Conservation (phyloP, 2,329 filamentous ascomycete species). For the Remersonia thermophila region DNA sequence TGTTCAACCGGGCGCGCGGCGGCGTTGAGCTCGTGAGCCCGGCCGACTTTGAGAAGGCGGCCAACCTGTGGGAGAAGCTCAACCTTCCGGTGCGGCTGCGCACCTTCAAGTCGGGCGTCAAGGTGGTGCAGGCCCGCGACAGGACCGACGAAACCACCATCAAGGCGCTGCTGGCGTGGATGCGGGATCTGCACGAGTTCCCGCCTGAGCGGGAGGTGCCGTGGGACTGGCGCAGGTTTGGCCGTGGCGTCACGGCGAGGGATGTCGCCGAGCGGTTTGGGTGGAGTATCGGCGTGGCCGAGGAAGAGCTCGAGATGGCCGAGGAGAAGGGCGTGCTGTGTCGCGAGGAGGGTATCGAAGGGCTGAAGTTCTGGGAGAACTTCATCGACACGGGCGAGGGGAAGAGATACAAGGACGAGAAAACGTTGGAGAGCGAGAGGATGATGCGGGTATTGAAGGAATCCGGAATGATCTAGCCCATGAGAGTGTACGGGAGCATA, state of each 20-base stretch:
- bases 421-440: constrained; percentile 27
- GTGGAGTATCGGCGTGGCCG: constrained; percentile 93
- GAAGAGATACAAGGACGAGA: constrained; percentile 19
- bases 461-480: too few species aligned
- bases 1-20: constrained; percentile 86
- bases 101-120: constrained; percentile 83
- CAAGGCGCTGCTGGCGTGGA: constrained; percentile 61
- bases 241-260: constrained; percentile 77
- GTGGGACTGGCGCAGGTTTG: constrained; percentile 70
- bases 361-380: constrained; percentile 89
- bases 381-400: constrained; percentile 39
- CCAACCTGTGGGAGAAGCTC: constrained; percentile 75
- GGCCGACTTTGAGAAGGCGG: constrained; percentile 81
- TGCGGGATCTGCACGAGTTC: constrained; percentile 57
- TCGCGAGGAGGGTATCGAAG: constrained; percentile 83
- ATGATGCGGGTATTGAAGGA: constrained; percentile 32
- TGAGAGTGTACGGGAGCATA: too few species aligned
- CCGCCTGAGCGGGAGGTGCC: constrained; percentile 50
- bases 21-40: constrained; percentile 92
- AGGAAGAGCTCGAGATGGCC: constrained; percentile 93
- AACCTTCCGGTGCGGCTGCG: constrained; percentile 76
- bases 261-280: constrained; percentile 83
- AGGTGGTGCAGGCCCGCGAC: constrained; percentile 82
- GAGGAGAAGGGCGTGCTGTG: constrained; percentile 82
- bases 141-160: constrained; percentile 86